Evolutionary conservation across 106 monocot genomes (phyloP), one percentile per base, ranked within the genome.

Genomic region (Gastrodia elata): DNA sequence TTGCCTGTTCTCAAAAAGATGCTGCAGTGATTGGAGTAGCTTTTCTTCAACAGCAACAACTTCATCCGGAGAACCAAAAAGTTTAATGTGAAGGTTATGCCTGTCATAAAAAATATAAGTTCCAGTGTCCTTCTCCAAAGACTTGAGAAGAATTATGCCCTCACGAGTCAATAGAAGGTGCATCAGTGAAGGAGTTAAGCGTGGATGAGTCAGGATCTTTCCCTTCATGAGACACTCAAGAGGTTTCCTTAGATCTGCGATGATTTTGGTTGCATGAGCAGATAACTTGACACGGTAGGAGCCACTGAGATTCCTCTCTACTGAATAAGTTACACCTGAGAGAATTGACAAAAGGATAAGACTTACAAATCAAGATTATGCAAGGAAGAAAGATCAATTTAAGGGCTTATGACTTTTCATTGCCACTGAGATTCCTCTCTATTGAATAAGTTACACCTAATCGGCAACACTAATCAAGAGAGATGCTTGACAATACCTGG

Each of bases 171-270:
- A 41, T 6, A 92, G 74, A 20, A 84, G 76, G 24, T 88, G 82
- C 8, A 83, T 39, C 6, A 80, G 38, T 5, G 70, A 48, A 2
- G 77, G 76, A 9, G 81, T 84, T 39, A 97, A 72, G 56, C 80
- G 34, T 32, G 84, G 80, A 76, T 96, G 82, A 42, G 40, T 81
- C 26, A 97, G 37, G 1, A 58, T 84, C 76, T 81, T 92, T 15
- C 97, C 97, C 79, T 79, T 85, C 40, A 83, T 85, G 37, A 97
- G 75, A 71, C 69, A 43, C 70, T 97, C 96, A 35, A 97, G 68
- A 40, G 90, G 87, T 65, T 76, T 84, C 69, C 96, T 83, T 52
- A 92, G 15, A 72, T 92, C 90, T 37, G 88, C 88, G n/a, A 97
- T 83, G 15, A 64, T 83, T 81, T 92, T 92, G 34, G 97, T 86